Evolutionary conservation across 1,139 yeast genomes (phyloP).

Genomic region (Diutina sp.): DNA sequence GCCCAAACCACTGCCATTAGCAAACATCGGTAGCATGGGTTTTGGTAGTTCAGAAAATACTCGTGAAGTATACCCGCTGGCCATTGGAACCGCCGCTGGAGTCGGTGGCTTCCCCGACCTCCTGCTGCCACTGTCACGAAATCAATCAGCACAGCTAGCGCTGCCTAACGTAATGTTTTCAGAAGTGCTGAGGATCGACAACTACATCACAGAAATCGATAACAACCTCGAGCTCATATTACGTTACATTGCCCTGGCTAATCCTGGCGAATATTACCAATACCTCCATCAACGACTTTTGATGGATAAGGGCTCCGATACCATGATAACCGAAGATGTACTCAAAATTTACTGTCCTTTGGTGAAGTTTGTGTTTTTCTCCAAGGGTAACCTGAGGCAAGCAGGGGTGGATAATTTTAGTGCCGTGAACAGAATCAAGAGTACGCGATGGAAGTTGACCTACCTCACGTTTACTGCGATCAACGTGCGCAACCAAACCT

Average conservation of each 20-base stretch:
- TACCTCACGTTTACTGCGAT: constrained; percentile 31
- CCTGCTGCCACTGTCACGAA: background rate
- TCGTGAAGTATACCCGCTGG: background rate
- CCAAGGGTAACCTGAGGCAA: constrained; percentile 19
- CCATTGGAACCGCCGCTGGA: background rate
- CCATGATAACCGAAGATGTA: constrained; percentile 13
- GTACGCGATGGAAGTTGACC: constrained; percentile 42
- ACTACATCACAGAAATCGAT: constrained; percentile 25
- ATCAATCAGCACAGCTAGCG: background rate
- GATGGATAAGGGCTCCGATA: constrained; percentile 20
- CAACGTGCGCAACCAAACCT: background rate
- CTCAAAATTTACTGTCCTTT: constrained; percentile 35
- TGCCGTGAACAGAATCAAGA: constrained; percentile 28
- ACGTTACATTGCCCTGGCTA: constrained; percentile 41
- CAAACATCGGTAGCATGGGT: background rate
- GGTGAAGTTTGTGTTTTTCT: constrained; percentile 35
- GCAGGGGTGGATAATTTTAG: constrained; percentile 28
- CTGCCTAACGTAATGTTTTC: background rate
- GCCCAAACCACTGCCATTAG: background rate
- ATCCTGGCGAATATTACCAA: constrained; percentile 35
- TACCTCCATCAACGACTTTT: constrained; percentile 26
- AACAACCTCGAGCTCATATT: constrained; percentile 29
- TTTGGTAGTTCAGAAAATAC: background rate
- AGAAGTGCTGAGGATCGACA: background rate
- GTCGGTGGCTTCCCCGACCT: background rate